Conservation (phyloP, 2,329 filamentous ascomycete species). For the Penicillium occitanis region DNA sequence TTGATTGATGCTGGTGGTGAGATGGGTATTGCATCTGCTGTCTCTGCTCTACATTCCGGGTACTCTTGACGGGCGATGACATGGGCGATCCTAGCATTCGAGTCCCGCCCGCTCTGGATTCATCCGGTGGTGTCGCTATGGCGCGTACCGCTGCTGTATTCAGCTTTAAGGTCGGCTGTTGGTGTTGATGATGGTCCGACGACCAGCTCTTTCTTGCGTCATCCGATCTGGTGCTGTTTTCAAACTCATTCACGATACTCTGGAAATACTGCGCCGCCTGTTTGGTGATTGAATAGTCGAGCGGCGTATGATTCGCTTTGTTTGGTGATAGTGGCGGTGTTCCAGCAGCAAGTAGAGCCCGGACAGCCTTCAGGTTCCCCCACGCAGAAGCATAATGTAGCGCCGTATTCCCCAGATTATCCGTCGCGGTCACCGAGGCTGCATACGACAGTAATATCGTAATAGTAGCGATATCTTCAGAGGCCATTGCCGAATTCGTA, state of each 20-base stretch:
- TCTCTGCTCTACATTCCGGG: conserved; percentile 1
- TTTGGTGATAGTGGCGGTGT: conserved; percentile 73
- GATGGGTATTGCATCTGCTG: neutral
- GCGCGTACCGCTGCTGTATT: conserved; percentile 18
- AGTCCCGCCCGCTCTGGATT: conserved; percentile 7
- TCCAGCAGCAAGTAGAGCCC: conserved; percentile 74
- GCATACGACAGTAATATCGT: conserved; percentile 30
- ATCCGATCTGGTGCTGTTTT: conserved; percentile 57
- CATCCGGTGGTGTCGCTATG: conserved; percentile 12
- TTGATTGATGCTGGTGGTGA: neutral
- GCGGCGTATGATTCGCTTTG: conserved; percentile 75
- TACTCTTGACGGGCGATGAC: conserved; percentile 17
- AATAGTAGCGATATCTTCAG: conserved; percentile 32
- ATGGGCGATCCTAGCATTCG: conserved; percentile 15
- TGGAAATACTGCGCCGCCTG: conserved; percentile 84
- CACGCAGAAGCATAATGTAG: conserved; percentile 83
- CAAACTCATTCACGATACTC: conserved; percentile 69
- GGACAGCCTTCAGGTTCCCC: conserved; percentile 73
- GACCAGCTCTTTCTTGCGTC: conserved; percentile 23
- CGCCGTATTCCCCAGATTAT: conserved; percentile 78
- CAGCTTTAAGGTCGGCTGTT: conserved; percentile 12
- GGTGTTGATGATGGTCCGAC: neutral
- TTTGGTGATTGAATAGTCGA: conserved; percentile 78
- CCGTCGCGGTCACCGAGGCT: conserved; percentile 57
- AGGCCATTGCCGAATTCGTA: conserved; percentile 25